Conservation (phyloP, 768 basidiomycete species). For the Leccinum broughii region DNA sequence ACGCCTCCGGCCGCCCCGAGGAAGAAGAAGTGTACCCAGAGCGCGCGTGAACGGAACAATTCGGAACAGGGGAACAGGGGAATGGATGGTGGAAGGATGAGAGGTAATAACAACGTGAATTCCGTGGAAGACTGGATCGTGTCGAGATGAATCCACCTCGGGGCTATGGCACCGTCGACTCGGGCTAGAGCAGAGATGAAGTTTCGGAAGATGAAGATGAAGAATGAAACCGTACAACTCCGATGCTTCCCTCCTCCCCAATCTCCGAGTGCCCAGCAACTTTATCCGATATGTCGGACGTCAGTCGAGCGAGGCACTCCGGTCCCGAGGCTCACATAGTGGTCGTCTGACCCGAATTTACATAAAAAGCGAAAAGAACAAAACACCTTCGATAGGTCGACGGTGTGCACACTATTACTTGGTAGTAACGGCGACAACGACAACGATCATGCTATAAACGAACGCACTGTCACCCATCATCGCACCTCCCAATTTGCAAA, state of each 20-base stretch:
- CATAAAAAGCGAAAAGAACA: neutral
- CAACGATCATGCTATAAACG: neutral
- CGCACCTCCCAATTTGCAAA: constrained; percentile 4
- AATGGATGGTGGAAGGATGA: no score
- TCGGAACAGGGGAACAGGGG: neutral
- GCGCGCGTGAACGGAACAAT: neutral
- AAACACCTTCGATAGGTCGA: neutral
- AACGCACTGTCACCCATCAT: neutral
- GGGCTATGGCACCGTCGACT: neutral
- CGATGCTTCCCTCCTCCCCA: neutral
- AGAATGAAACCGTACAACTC: neutral
- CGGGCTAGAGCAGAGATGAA: neutral
- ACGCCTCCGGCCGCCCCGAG: neutral
- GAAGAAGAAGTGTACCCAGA: neutral
- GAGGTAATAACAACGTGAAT: neutral
- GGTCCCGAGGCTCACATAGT: neutral
- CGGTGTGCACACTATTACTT: no score
- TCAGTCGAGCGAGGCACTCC: neutral
- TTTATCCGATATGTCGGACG: neutral
- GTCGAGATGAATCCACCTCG: neutral
- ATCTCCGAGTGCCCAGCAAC: neutral
- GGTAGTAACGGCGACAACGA: neutral
- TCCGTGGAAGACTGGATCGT: neutral
- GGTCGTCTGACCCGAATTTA: neutral
- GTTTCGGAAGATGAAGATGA: neutral